phyloP scores from a whole-genome alignment of 208 protist genomes.

The Wallacemonas sp. region DNA sequence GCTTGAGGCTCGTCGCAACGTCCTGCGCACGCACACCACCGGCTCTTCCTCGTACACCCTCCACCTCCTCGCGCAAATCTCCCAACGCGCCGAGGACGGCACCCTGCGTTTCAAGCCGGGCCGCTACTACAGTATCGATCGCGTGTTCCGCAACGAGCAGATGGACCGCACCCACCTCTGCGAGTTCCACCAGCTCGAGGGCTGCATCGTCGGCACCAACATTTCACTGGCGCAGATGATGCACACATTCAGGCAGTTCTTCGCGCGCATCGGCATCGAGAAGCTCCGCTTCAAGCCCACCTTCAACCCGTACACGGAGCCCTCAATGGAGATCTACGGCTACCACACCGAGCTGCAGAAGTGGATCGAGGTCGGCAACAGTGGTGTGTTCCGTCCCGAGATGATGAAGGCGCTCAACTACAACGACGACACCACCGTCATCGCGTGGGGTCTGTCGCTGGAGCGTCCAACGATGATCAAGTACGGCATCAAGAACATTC shows the following conservation, averaged over 20 bases:
- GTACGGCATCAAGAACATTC: slow-evolving; percentile 98
- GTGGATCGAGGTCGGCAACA: slow-evolving; percentile 99
- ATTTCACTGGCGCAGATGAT: slow-evolving; percentile 99
- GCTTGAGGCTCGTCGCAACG: slow-evolving; percentile 96
- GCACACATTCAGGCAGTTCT: slow-evolving; percentile 98
- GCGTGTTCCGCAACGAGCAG: slow-evolving; percentile 99
- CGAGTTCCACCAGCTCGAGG: slow-evolving; percentile 99
- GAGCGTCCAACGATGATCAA: slow-evolving; percentile 99
- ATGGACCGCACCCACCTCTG: slow-evolving; percentile 99
- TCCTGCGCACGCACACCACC: slow-evolving; percentile 99
- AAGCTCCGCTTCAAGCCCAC: slow-evolving; percentile 99
- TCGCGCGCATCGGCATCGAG: slow-evolving; percentile 95
- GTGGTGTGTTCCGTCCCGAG: slow-evolving; percentile 98
- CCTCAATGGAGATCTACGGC: slow-evolving; percentile 99
- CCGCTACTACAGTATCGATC: slow-evolving; percentile 99
- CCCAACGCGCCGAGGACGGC: slow-evolving; percentile 45
- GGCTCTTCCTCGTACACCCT: slow-evolving; percentile 97
- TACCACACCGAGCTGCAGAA: slow-evolving; percentile 95
- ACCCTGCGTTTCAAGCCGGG: slow-evolving; percentile 92
- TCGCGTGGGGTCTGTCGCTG: slow-evolving; percentile 99
- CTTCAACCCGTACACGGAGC: slow-evolving; percentile 99
- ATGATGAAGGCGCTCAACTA: slow-evolving; percentile 99
- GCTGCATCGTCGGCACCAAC: slow-evolving; percentile 97
- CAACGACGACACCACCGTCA: slow-evolving; percentile 96
- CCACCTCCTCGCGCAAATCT: slow-evolving; percentile 91